Base-by-base conservation (phyloP, 2,329 filamentous ascomycete genomes). In the Alternaria sp. region DNA sequence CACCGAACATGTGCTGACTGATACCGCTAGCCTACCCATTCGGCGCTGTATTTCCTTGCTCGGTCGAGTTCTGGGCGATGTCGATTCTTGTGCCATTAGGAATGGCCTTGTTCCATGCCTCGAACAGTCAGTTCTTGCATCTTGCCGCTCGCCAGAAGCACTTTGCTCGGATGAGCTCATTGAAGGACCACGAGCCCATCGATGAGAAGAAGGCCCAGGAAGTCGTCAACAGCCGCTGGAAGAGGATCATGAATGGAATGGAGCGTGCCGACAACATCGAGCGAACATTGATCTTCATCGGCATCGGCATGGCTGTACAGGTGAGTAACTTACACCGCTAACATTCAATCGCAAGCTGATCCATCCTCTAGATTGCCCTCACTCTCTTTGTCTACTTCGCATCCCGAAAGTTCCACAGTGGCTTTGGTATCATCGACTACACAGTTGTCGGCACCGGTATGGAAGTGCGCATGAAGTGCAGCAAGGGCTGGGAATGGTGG, bases 401-500 rank as follows among this genome's bases (percentile, higher is more conserved):
- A 3, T 78, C 75, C 14, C 71, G 67, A 43, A 78, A 78, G 51
- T 78, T 78, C 58, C 77, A 79, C 44, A 68, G 69, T 6, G 63
- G 73, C 51, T 79, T 71, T 41, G 76, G 77, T 12, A 54, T 79
- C 4, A 74, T 75, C 47, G 64, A 77, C 21, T 78, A 74, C 61
- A 73, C 68, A 1, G 59, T 76, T 9, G 49, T 68, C 25, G 75
- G 75, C 6, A 74, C 74, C 1, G 68, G 63, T 4, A 63, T 61
- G 41, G 73, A 77, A 59, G 58, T 70, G 15, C 64, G 70, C 15
- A 57, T 68, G 23, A 68, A 72, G 33, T 78, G 75, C 46, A 69
- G 66, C 47, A 75, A 74, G 53, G 77, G 77, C 4, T 79, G 77
- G 77, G 76, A 79, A 44, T 79, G 77, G 77, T 79, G 76, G 76